Evolutionary conservation across 2,329 filamentous ascomycete species (phyloP).

Genomic region (Aspergillus neoniger): DNA sequence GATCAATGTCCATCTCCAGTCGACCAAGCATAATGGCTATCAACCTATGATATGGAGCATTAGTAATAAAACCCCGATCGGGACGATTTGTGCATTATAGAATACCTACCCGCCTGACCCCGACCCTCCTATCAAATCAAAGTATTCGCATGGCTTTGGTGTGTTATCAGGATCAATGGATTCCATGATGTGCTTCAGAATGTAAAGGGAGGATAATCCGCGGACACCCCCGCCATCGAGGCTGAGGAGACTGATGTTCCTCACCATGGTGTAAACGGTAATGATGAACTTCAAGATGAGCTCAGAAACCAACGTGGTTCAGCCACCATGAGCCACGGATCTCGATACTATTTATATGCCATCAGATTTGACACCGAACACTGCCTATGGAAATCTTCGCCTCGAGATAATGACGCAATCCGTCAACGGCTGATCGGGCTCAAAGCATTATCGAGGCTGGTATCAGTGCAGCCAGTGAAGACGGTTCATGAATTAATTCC

Average conservation of each 20-base stretch:
- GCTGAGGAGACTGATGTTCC: slow-evolving; percentile 25
- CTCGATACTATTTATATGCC: not conserved
- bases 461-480: slow-evolving; percentile 7
- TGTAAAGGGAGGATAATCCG: slow-evolving; percentile 41
- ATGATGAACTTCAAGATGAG: not conserved
- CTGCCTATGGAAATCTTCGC: not conserved
- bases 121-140: slow-evolving; percentile 46
- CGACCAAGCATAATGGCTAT: slow-evolving; percentile 53
- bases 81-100: not conserved
- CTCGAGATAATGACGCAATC: slow-evolving; percentile 2
- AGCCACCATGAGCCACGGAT: not conserved
- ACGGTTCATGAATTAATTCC: not conserved
- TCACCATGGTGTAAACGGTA: slow-evolving; percentile 12
- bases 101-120: slow-evolving; percentile 39
- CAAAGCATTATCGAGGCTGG: slow-evolving; percentile 9
- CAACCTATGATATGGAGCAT: slow-evolving; percentile 32
- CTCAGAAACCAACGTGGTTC: not conserved
- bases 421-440: not conserved
- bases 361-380: not conserved
- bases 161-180: slow-evolving; percentile 29
- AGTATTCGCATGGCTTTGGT: slow-evolving; percentile 40
- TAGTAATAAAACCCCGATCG: not conserved
- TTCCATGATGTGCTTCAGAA: slow-evolving; percentile 40
- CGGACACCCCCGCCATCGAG: slow-evolving; percentile 47
- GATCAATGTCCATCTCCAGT: slow-evolving; percentile 47